These are phyloP conservation scores for Cladorrhinum sp. DNA, from an alignment of 2,329 filamentous ascomycete species.

Conservation along the genomic window DNA sequence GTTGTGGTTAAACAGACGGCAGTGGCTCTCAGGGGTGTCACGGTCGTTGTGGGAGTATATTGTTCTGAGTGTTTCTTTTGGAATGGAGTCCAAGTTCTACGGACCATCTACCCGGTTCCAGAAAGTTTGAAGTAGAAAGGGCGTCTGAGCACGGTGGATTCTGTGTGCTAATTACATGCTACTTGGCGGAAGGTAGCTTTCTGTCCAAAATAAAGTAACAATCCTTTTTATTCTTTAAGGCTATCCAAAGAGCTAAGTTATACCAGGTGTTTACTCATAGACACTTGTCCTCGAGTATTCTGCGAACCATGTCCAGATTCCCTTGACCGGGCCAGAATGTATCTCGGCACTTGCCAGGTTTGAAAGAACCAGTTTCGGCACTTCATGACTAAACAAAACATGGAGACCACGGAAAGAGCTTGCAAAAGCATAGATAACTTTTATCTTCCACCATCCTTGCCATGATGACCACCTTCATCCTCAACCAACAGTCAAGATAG, in stretches of 20 bases:
- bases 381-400: too few relatives aligned
- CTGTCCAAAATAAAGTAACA: not conserved
- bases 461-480: not conserved
- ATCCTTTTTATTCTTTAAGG: not conserved
- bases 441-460: not conserved
- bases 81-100: not conserved
- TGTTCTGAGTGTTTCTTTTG: too few relatives aligned
- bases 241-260: not conserved
- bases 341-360: not conserved
- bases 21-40: too few relatives aligned
- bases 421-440: too few relatives aligned
- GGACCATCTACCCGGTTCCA: not conserved
- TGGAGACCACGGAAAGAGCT: too few relatives aligned
- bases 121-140: not conserved
- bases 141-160: not conserved
- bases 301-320: not conserved
- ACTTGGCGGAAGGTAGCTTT: not conserved
- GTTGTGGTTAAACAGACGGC: not conserved
- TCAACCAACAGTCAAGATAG: not conserved
- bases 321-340: too few relatives aligned
- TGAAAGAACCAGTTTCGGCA: not conserved
- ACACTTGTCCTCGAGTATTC: not conserved
- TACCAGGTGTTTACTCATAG: not conserved
- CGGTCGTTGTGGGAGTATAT: too few relatives aligned
- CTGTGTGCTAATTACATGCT: not conserved